phyloP scores from a whole-genome alignment of 2,329 filamentous ascomycete genomes.

The Colletotrichum sublineola region DNA sequence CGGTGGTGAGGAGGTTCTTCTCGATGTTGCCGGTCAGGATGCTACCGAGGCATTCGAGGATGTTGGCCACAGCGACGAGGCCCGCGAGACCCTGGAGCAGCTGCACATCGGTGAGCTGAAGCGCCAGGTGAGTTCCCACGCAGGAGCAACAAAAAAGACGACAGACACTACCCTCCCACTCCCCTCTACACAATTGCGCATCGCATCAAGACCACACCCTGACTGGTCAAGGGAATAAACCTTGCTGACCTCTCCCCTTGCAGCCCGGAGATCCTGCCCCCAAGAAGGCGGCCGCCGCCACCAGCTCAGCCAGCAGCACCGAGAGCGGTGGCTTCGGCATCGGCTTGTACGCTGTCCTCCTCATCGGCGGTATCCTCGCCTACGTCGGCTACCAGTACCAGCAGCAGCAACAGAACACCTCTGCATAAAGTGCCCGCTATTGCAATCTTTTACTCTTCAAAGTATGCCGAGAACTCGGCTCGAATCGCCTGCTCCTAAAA shows the following conservation, averaged over 20 bases:
- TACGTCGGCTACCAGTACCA: slow-evolving; percentile 91
- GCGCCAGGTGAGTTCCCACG: slow-evolving; percentile 73
- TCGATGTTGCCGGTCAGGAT: slow-evolving; percentile 96
- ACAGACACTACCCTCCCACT: neutral
- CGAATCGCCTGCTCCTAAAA: slow-evolving; percentile 11
- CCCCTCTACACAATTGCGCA: slow-evolving; percentile 9
- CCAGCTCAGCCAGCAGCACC: slow-evolving; percentile 62
- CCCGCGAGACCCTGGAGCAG: slow-evolving; percentile 89
- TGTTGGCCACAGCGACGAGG: slow-evolving; percentile 98
- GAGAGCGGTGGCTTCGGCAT: slow-evolving; percentile 75
- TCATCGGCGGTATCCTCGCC: slow-evolving; percentile 81
- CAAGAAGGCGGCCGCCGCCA: slow-evolving; percentile 67
- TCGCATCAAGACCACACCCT: neutral
- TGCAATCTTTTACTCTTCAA: slow-evolving; percentile 8
- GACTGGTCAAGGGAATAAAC: neutral
- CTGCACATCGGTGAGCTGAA: slow-evolving; percentile 83
- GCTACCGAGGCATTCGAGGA: slow-evolving; percentile 99
- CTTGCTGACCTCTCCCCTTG: slow-evolving; percentile 46
- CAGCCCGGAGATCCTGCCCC: slow-evolving; percentile 84
- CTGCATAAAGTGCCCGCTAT: slow-evolving; percentile 38
- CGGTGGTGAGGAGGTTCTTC: slow-evolving; percentile 97
- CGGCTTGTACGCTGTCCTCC: slow-evolving; percentile 83
- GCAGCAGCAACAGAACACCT: slow-evolving; percentile 66
- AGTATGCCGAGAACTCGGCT: neutral
- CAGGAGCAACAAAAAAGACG: neutral